Percentiles rank a stretch among this genome's conserved stretches.
Conservation (phyloP, 495 filamentous ascomycete species). For the Amniculicola lignicola region DNA sequence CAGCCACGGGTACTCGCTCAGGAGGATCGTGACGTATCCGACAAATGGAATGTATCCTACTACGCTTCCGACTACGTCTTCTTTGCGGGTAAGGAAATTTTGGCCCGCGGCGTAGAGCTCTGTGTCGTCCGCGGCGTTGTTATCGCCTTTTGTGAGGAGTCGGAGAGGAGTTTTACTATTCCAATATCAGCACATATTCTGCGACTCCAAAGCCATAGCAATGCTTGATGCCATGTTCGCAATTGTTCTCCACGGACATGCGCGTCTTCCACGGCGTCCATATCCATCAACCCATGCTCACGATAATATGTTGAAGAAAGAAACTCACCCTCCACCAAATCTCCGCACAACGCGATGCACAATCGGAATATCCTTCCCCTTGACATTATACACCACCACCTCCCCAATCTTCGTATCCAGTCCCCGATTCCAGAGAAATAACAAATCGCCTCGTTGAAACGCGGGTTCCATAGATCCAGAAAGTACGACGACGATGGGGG, state of each 20-base stretch:
- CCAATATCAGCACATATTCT: background rate
- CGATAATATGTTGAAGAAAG: too few species aligned
- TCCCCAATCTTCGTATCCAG: constrained; percentile 76
- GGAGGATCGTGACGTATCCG: constrained; percentile 94
- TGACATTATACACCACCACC: constrained; percentile 91
- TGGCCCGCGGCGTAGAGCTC: constrained; percentile 86
- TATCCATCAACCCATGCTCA: background rate
- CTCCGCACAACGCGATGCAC: constrained; percentile 75
- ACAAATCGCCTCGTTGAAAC: constrained; percentile 89
- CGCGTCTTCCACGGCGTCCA: constrained; percentile 34
- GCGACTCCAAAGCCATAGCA: too few species aligned
- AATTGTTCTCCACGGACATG: too few species aligned
- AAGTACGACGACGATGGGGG: constrained; percentile 92
- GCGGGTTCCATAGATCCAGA: constrained; percentile 96
- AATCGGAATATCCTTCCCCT: constrained; percentile 89
- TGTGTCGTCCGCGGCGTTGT: constrained; percentile 91
- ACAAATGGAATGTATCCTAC: constrained; percentile 92
- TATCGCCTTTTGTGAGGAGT: constrained; percentile 96
- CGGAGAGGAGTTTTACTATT: constrained; percentile 46
- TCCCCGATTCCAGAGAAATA: constrained; percentile 93
- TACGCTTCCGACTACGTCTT: constrained; percentile 92
- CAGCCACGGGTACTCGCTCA: constrained; percentile 95
- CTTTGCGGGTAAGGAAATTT: constrained; percentile 73
- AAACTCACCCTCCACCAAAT: constrained; percentile 48
- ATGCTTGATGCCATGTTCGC: too few species aligned